Evolutionary conservation across 495 filamentous ascomycete genomes (phyloP).

Genomic region (Penicillium steckii): DNA sequence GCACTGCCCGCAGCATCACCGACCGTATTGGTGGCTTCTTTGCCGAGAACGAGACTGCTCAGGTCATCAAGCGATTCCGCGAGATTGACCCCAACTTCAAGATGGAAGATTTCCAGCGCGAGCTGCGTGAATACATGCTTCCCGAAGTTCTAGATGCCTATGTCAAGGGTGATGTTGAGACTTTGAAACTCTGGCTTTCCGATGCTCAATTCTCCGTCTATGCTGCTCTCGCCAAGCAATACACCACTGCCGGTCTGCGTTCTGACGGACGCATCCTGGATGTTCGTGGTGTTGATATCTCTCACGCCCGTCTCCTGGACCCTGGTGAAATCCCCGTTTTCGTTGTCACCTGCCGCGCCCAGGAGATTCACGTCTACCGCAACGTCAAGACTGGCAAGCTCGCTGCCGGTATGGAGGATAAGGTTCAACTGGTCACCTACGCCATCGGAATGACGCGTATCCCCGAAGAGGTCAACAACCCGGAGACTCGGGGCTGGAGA

Average conservation of each 20-base stretch:
- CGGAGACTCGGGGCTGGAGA: conserved; percentile 93
- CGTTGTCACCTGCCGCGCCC: conserved; percentile 93
- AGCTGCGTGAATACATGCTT: conserved; percentile 96
- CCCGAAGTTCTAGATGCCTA: conserved; percentile 98
- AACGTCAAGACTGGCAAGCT: conserved; percentile 86
- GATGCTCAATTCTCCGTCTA: conserved; percentile 95
- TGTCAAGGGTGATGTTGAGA: conserved; percentile 91
- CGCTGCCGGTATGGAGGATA: conserved; percentile 98
- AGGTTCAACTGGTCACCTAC: conserved; percentile 96
- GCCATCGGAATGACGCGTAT: conserved; percentile 93
- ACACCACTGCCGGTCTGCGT: conserved; percentile 86
- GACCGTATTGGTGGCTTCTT: conserved; percentile 94
- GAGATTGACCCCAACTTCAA: conserved; percentile 95
- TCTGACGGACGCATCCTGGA: conserved; percentile 94
- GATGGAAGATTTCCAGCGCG: conserved; percentile 86
- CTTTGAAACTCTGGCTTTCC: conserved; percentile 88
- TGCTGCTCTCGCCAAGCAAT: conserved; percentile 89
- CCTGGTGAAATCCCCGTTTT: conserved; percentile 97
- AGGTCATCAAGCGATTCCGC: conserved; percentile 96
- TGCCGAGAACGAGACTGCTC: conserved; percentile 95
- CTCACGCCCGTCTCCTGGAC: conserved; percentile 87
- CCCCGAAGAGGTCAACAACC: conserved; percentile 93
- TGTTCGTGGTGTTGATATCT: conserved; percentile 88
- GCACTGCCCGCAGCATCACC: conserved; percentile 87
- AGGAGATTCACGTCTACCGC: conserved; percentile 95